Percentiles rank a stretch among this genome's conserved stretches.
phyloP scores from a whole-genome alignment of 2,329 filamentous ascomycete species.

The Sphaerulina musiva region DNA sequence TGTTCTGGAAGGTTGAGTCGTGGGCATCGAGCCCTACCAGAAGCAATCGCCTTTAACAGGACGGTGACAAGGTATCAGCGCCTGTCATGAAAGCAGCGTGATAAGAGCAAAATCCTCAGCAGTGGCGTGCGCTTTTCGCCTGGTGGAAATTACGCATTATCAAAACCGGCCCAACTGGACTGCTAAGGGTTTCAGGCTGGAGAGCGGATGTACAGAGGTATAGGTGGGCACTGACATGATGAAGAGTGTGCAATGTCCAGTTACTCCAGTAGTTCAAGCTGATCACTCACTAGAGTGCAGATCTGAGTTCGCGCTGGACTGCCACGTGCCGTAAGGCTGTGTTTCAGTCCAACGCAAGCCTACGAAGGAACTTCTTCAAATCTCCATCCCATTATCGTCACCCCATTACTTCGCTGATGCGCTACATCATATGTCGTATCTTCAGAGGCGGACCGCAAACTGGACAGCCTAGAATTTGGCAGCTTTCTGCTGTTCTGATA shows the following conservation, averaged over 20 bases:
- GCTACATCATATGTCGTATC: too few relatives aligned
- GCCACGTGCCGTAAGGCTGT: background rate
- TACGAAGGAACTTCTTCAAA: background rate
- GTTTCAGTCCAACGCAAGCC: background rate
- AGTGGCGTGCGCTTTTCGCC: background rate
- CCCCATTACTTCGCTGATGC: background rate
- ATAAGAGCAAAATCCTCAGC: background rate
- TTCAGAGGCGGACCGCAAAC: too few relatives aligned
- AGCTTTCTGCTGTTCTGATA: too few relatives aligned
- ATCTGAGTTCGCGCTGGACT: background rate
- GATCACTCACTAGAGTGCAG: background rate
- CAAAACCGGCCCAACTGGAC: too few relatives aligned
- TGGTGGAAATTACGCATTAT: too few relatives aligned
- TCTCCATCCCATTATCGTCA: background rate
- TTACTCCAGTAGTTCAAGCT: background rate
- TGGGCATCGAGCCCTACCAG: background rate
- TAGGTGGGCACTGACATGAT: too few relatives aligned
- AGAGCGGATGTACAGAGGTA: too few relatives aligned
- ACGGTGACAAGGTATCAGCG: background rate
- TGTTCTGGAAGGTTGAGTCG: background rate
- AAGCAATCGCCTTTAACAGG: background rate
- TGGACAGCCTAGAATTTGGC: too few relatives aligned
- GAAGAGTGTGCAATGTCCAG: background rate
- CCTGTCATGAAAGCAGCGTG: background rate
- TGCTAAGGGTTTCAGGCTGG: too few relatives aligned